These are phyloP conservation scores for Dipsacomyces acuminosporus DNA, from an alignment of 371 early-diverging fungal genomes.

Conservation along the genomic window DNA sequence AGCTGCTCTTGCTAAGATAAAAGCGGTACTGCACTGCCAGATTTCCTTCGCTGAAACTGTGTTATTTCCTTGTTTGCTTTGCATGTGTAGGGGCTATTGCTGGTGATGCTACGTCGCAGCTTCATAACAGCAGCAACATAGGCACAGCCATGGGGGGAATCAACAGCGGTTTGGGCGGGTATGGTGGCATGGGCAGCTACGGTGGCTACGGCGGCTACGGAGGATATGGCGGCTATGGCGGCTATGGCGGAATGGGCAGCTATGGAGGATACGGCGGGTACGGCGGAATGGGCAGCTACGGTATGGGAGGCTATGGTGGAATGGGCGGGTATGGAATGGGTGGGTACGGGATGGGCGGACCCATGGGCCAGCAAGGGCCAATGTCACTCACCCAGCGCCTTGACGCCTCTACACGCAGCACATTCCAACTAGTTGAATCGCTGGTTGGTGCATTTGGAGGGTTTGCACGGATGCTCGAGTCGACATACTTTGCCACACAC, in stretches of 20 bases:
- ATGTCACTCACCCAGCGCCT: constrained; percentile 69
- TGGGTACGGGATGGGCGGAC: constrained; percentile 20
- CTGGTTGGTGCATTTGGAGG: constrained; percentile 94
- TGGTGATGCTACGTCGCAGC: constrained; percentile 43
- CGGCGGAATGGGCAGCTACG: constrained; percentile 51
- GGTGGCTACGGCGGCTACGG: constrained; percentile 31
- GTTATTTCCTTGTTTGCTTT: too few relatives aligned
- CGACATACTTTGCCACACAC: constrained; percentile 94
- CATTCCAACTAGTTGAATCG: constrained; percentile 84
- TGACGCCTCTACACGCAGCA: constrained; percentile 80
- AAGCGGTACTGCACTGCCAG: too few relatives aligned
- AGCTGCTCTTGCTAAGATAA: too few relatives aligned
- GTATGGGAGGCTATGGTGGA: constrained; percentile 50
- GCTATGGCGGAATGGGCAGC: constrained; percentile 51
- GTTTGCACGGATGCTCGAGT: constrained; percentile 94
- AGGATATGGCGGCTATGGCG: constrained; percentile 39
- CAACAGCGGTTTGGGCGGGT: constrained; percentile 36
- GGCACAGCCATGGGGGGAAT: constrained; percentile 21
- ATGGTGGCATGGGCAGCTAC: constrained; percentile 32
- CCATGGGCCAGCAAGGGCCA: constrained; percentile 51
- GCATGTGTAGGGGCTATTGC: not conserved
- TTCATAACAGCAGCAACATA: too few relatives aligned
- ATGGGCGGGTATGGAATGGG: constrained; percentile 44
- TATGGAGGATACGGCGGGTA: not conserved
- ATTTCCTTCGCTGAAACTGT: too few relatives aligned